These are phyloP conservation scores for Aspergillus neoniger DNA, from an alignment of 2,329 filamentous ascomycete species.

Conservation along the genomic window DNA sequence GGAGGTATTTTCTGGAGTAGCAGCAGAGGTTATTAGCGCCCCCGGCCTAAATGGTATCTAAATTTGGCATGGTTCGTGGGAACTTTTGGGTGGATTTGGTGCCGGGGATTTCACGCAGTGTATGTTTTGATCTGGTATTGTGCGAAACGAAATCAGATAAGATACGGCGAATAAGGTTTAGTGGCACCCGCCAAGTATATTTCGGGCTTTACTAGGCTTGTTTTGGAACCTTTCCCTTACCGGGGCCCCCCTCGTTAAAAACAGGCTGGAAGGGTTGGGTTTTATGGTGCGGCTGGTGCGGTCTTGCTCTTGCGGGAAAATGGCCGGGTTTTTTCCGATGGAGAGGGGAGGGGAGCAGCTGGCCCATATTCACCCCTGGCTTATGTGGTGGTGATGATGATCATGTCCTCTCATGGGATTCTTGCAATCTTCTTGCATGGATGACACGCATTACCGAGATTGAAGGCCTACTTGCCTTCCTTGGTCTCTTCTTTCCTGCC, in stretches of 20 bases:
- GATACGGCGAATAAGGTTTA: neutral
- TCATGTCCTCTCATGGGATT: too few species aligned
- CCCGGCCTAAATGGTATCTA: too few species aligned
- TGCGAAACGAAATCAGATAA: neutral
- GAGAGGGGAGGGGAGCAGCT: too few species aligned
- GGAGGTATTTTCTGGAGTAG: too few species aligned
- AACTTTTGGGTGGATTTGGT: neutral
- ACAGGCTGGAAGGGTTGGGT: neutral
- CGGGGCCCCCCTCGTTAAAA: neutral
- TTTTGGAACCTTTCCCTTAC: neutral
- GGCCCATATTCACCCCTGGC: too few species aligned
- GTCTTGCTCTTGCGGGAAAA: neutral
- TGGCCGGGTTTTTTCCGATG: neutral
- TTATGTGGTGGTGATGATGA: too few species aligned
- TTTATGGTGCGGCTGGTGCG: neutral
- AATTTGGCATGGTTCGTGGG: too few species aligned
- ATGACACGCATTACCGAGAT: neutral
- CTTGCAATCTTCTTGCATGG: neutral
- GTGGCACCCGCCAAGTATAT: neutral
- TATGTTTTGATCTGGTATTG: neutral
- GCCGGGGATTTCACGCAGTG: too few species aligned
- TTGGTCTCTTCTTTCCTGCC: neutral
- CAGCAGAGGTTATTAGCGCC: too few species aligned
- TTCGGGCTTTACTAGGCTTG: neutral
- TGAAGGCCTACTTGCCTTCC: neutral